A percentile compares a stretch with the other conserved stretches of the same genome.
Evolutionary conservation across 441 rosid genomes (phyloP).

Genomic region (Heliophila coronopifolia): DNA sequence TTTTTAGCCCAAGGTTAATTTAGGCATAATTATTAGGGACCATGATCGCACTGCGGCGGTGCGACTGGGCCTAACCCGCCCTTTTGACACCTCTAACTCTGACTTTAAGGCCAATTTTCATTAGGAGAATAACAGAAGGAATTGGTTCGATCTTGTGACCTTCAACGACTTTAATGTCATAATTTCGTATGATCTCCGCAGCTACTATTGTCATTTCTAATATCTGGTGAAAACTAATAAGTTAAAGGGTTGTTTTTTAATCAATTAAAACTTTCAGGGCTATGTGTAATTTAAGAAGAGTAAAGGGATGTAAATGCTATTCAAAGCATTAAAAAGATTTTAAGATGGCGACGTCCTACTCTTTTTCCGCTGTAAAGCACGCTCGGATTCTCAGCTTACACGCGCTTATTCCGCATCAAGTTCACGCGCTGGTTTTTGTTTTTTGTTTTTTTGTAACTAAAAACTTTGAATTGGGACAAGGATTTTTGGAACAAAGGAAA

Average conservation of each 20-base stretch:
- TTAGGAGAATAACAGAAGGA: constrained; percentile 6
- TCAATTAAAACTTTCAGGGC: accelerated
- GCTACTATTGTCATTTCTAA: constrained; percentile 17
- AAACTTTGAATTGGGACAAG: too few relatives aligned
- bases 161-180: constrained; percentile 3
- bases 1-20: too few relatives aligned
- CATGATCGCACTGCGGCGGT: too few relatives aligned
- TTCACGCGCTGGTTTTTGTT: too few relatives aligned
- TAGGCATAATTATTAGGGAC: too few relatives aligned
- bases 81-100: too few relatives aligned
- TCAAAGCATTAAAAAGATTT: not conserved
- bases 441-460: too few relatives aligned
- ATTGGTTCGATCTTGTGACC: constrained; percentile 3
- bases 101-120: constrained; percentile 20
- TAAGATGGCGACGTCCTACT: not conserved
- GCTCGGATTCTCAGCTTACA: not conserved
- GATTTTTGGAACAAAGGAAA: too few relatives aligned
- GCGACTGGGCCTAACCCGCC: too few relatives aligned
- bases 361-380: not conserved
- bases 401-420: too few relatives aligned
- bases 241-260: not conserved
- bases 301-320: not conserved
- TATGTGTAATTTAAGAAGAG: not conserved
- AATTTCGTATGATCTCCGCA: constrained; percentile 6
- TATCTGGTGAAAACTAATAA: too few relatives aligned